Percentiles rank a stretch among this genome's conserved stretches.
phyloP scores from a whole-genome alignment of 495 filamentous ascomycete species.

The Parathielavia appendiculata region DNA sequence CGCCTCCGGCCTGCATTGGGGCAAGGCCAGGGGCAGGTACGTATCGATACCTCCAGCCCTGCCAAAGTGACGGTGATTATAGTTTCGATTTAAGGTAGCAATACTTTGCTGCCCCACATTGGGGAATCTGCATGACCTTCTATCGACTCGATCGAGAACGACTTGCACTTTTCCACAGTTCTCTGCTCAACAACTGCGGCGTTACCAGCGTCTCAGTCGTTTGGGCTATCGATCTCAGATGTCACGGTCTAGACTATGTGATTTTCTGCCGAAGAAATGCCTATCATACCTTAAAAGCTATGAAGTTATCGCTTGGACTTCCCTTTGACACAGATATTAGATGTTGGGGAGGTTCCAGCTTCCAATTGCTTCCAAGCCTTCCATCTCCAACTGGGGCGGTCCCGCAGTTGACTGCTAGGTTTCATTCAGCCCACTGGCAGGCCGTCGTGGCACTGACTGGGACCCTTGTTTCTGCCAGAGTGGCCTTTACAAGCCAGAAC shows the following conservation, averaged over 20 bases:
- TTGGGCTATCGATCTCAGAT: too few species aligned
- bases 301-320: not conserved
- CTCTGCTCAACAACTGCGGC: not conserved
- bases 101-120: not conserved
- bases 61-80: not conserved
- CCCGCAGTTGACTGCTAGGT: constrained; percentile 5
- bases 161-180: constrained; percentile 2
- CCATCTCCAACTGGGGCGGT: constrained; percentile 3
- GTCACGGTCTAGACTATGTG: not conserved
- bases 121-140: constrained; percentile 1
- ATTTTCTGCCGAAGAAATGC: not conserved
- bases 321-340: not conserved
- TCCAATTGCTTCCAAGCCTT: constrained; percentile 3
- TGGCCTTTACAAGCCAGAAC: constrained; percentile 24
- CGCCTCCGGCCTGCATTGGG: constrained; percentile 12
- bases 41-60: constrained; percentile 12
- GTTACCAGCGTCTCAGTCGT: too few species aligned
- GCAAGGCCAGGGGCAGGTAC: not conserved
- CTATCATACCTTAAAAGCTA: not conserved
- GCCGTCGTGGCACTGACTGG: constrained; percentile 6
- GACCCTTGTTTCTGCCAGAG: constrained; percentile 34
- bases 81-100: not conserved
- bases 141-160: not conserved
- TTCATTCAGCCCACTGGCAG: not conserved
- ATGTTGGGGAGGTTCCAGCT: not conserved